Evolutionary conservation across 176 grass and related monocot species (phyloP).

Genomic region (Juncus inflexus): DNA sequence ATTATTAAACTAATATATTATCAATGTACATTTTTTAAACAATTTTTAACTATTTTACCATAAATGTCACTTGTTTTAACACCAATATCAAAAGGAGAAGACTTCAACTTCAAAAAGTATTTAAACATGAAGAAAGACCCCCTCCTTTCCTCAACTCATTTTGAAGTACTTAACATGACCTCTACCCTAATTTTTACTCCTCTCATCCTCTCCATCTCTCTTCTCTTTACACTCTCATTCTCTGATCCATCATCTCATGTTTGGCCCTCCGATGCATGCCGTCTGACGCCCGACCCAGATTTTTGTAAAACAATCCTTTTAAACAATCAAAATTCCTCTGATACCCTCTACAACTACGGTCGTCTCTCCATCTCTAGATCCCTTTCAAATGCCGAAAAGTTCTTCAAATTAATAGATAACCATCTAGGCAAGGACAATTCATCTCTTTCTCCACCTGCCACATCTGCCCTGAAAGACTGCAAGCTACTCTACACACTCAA

Average conservation of each 20-base stretch:
- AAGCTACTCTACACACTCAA: conserved; percentile 67
- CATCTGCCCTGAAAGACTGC: conserved; percentile 58
- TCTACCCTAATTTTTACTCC: not conserved
- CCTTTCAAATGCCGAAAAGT: conserved; percentile 48
- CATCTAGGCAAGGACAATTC: conserved; percentile 41
- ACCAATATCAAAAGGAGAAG: not conserved
- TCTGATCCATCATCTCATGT: conserved; percentile 42
- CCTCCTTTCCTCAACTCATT: not conserved
- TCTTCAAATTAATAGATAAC: conserved; percentile 39
- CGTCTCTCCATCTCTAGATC: conserved; percentile 68
- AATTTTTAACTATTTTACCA: too few species aligned
- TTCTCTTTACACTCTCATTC: not conserved
- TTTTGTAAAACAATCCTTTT: conserved; percentile 68
- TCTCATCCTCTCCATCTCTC: conserved; percentile 27
- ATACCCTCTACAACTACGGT: conserved; percentile 61
- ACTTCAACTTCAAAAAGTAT: not conserved
- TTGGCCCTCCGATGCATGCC: conserved; percentile 46
- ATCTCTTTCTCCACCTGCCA: conserved; percentile 37
- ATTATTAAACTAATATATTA: too few species aligned
- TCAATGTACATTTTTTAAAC: too few species aligned
- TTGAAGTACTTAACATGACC: not conserved
- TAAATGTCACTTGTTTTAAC: not conserved
- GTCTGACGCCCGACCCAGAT: conserved; percentile 44
- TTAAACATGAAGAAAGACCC: not conserved
- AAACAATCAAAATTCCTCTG: conserved; percentile 23